Conservation (phyloP, 768 basidiomycete genomes). For the Tricholomella constricta region DNA sequence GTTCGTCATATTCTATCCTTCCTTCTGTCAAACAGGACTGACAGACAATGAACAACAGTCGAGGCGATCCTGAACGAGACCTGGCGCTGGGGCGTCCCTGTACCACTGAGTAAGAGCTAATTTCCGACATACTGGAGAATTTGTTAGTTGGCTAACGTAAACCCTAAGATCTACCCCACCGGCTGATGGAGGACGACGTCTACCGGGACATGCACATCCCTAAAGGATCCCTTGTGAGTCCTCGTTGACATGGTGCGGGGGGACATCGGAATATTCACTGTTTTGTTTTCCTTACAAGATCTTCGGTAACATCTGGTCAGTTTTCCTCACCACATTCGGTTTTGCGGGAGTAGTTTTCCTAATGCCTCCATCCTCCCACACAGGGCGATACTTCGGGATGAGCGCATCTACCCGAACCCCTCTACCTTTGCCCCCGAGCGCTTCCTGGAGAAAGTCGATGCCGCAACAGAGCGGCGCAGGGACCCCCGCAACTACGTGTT, state of each 20-base stretch:
- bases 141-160: slow-evolving; percentile 2
- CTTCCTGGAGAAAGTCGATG: slow-evolving; percentile 39
- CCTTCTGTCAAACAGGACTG: not conserved
- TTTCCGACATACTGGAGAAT: not conserved
- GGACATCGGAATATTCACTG: slow-evolving; percentile 5
- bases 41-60: slow-evolving; percentile 25
- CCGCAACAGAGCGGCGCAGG: slow-evolving; percentile 25
- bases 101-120: slow-evolving; percentile 52
- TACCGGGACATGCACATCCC: slow-evolving; percentile 61
- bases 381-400: slow-evolving; percentile 54
- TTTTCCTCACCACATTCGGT: not conserved
- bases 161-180: slow-evolving; percentile 58
- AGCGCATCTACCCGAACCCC: slow-evolving; percentile 50
- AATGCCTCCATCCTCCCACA: slow-evolving; percentile 1
- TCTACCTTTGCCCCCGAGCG: slow-evolving; percentile 56
- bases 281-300: slow-evolving; percentile 27
- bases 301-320: slow-evolving; percentile 65
- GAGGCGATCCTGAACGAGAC: slow-evolving; percentile 58
- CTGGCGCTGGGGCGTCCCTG: slow-evolving; percentile 56
- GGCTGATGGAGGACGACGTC: slow-evolving; percentile 65
- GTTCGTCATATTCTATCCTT: slow-evolving; percentile 25
- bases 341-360: not conserved
- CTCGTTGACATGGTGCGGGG: slow-evolving; percentile 7
- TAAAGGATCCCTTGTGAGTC: slow-evolving; percentile 57
- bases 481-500: slow-evolving; percentile 39